Evolutionary conservation across 345 rosid genomes (phyloP).

Genomic region (Excoecaria cochinchinensis): DNA sequence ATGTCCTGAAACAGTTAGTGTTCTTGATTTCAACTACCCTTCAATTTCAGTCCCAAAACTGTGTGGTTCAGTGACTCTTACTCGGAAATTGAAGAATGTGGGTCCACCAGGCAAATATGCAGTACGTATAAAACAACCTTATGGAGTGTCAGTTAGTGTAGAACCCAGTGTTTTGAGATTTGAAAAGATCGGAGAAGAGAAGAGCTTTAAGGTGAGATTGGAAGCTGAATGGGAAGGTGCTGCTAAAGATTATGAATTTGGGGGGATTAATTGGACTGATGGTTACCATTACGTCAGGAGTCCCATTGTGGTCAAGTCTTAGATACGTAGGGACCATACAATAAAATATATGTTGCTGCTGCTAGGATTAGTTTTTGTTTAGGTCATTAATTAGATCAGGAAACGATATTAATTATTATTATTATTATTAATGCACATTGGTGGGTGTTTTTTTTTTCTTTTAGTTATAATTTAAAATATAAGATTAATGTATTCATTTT

Average conservation of each 20-base stretch:
- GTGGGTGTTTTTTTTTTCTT: no score
- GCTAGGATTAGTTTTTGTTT: background rate
- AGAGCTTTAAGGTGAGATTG: constrained; percentile 47
- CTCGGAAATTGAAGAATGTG: constrained; percentile 62
- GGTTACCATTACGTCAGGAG: constrained; percentile 69
- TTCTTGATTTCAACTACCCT: constrained; percentile 70
- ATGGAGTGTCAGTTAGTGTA: constrained; percentile 50
- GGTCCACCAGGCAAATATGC: constrained; percentile 56
- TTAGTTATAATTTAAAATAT: no score
- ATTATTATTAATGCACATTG: no score
- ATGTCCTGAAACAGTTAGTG: constrained; percentile 42
- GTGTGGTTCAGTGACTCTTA: constrained; percentile 27
- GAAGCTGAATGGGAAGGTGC: constrained; percentile 27
- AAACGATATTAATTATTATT: no score
- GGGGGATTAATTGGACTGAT: constrained; percentile 71
- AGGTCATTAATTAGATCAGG: no score
- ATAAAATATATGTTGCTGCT: background rate
- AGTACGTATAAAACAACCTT: constrained; percentile 37
- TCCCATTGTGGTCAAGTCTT: constrained; percentile 52
- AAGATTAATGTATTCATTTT: no score
- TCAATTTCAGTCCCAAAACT: constrained; percentile 53
- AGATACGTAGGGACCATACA: no score
- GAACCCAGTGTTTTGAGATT: constrained; percentile 51
- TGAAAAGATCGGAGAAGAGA: constrained; percentile 54
- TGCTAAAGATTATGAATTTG: constrained; percentile 46